Base-by-base conservation (phyloP, 345 rosid species). In the Pistacia vera region DNA sequence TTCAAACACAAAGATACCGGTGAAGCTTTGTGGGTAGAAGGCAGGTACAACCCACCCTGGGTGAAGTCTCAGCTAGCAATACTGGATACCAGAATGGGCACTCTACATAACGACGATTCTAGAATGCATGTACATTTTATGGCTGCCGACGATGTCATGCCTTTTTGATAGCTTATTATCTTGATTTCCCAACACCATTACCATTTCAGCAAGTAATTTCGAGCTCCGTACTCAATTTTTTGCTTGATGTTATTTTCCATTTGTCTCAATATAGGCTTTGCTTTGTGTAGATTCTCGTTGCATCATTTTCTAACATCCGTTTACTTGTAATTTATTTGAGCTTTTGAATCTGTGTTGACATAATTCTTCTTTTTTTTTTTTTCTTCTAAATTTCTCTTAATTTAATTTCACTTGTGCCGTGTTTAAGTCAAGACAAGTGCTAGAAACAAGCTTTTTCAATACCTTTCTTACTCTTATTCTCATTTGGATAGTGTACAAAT, bases 1-100 rank as follows among this genome's bases (percentile, higher is more conserved):
- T 88, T 90, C 78, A 88, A 87, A 83, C 92, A 90, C 81, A 90
- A 90, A 73, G 92, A 87, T 73, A 90, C 94, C 7, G 94, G 94
- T 67, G 92, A 90, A 83, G 89, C 89, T 69, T 68, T 88, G 67
- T 88, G 91, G 94, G 75, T 87, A 12, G 92, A 88, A 79, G 90
- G 92, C 75, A 79, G 85, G 80, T 68, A 83, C 70, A 90, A 86
- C 77, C 94, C 92, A 25, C 74, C 82, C 11, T 86, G 92, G 91
- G 90, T 88, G 74, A 88, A 86, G 72, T 84, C 90, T 54, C 91
- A 88, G 62, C 80, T 90, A 68, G 85, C 68, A 3, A 72, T 85
- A 77, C 66, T 87, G 65, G 94, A 90, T 81, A 72, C 81, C 30
- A 79, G 78, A 54, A 86, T 85, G 88, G 84, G 76, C 2, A 76